Evolutionary conservation across 148 eudicot genomes (phyloP).

Genomic region (Amaranthus cruentus): DNA sequence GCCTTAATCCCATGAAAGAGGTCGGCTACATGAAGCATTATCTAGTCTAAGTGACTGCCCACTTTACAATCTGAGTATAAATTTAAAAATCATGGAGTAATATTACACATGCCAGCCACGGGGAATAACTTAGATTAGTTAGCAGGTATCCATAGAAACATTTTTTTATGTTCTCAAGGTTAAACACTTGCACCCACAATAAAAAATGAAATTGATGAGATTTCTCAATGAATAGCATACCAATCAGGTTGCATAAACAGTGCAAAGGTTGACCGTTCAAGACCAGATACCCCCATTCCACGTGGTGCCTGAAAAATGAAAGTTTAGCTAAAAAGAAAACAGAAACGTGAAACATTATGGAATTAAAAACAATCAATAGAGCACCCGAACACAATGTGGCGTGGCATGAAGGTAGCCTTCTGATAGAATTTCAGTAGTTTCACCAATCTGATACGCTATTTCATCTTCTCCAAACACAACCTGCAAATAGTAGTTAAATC

Average conservation of each 20-base stretch:
- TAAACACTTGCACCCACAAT: not conserved
- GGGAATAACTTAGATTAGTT: not conserved
- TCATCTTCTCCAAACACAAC: conserved; percentile 85
- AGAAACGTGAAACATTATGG: not conserved
- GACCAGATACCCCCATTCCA: conserved; percentile 54
- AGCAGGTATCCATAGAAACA: not conserved
- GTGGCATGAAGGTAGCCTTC: conserved; percentile 93
- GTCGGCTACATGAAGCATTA: too few relatives aligned
- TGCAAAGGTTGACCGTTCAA: conserved; percentile 93
- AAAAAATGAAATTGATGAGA: not conserved
- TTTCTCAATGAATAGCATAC: conserved; percentile 31
- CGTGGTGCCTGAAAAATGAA: conserved; percentile 60
- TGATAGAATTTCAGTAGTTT: conserved; percentile 88
- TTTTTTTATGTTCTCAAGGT: not conserved
- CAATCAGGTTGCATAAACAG: conserved; percentile 98
- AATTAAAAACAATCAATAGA: not conserved
- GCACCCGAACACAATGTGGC: conserved; percentile 93
- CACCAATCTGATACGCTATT: conserved; percentile 95
- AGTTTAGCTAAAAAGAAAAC: conserved; percentile 4
- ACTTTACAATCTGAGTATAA: not conserved
- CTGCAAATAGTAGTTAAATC: conserved; percentile 26
- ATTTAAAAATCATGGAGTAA: not conserved
- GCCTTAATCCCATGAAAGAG: too few relatives aligned
- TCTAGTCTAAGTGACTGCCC: too few relatives aligned
- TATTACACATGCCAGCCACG: not conserved